Conservation (phyloP, 257 asterid species). For the Knoxia roxburghii region DNA sequence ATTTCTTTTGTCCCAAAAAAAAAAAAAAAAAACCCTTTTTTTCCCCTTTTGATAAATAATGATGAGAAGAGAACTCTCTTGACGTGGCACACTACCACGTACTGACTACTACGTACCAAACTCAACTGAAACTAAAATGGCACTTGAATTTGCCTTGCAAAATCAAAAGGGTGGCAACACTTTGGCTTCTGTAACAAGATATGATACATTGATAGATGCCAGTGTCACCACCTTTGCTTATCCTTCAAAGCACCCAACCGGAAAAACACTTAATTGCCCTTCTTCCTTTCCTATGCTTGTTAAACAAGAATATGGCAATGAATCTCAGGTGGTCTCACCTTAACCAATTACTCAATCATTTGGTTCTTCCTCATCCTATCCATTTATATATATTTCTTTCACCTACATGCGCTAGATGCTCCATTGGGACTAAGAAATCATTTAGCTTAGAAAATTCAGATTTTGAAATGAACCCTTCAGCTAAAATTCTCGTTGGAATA, state of each 20-base stretch:
- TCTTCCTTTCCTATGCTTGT: constrained; percentile 44
- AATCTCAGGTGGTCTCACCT: constrained; percentile 33
- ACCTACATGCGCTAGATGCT: too few species aligned
- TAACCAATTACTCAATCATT: constrained; percentile 11
- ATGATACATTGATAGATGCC: constrained; percentile 34
- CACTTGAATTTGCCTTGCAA: too few species aligned
- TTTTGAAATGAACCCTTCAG: constrained; percentile 33
- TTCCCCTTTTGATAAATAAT: too few species aligned
- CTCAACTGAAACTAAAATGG: constrained; percentile 11
- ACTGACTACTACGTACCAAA: constrained; percentile 21
- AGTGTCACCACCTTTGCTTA: constrained; percentile 70
- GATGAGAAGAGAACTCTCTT: too few species aligned
- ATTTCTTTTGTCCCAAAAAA: too few species aligned
- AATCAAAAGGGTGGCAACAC: constrained; percentile 9
- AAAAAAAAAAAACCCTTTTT: too few species aligned
- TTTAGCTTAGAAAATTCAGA: neutral
- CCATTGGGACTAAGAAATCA: constrained; percentile 13
- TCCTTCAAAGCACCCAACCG: constrained; percentile 72
- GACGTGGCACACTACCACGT: neutral
- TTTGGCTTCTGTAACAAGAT: constrained; percentile 64
- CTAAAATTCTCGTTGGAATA: constrained; percentile 66
- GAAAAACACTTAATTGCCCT: constrained; percentile 45
- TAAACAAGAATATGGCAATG: constrained; percentile 40
- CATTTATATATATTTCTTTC: too few species aligned
- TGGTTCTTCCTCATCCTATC: constrained; percentile 20